Evolutionary conservation across 352 stramenopile species (phyloP), one percentile per base, ranked within the genome.

Genomic region (Saprolegnia parasitica): DNA sequence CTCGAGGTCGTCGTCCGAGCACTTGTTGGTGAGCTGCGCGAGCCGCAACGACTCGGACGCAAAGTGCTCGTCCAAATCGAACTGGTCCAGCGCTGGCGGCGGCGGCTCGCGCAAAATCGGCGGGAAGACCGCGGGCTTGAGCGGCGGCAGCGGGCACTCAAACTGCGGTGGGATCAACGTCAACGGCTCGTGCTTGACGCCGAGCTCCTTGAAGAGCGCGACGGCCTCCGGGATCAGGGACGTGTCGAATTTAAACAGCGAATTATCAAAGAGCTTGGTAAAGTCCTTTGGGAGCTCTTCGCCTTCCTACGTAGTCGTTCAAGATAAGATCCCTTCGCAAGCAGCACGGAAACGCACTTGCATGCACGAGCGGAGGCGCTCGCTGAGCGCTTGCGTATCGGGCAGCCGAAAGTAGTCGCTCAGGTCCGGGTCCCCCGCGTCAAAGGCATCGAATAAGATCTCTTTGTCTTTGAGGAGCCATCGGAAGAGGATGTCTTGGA

Each of bases 21-120:
- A 98, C 80, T 98, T 98, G 79, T 98, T 98, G 11, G 91, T 98
- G 54, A 99, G 89, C 75, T 98, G 91, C 1, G 92, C 92, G 39
- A 99, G 81, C 18, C 94, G 88, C 45, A 98, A 76, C 18, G 83
- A 85, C 68, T 97, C 88, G 71, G 88, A 96, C 15, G 94, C 93
- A 73, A 98, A 98, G 74, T 98, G 93, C 74, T 98, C 96, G 74
- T 99, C 96, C 20, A 99, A 81, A 82, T 98, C 93, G 72, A 98
- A 98, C 68, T 98, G 91, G 65, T 99, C 96, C 32, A 99, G 76
- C 40, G 91, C 90, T 6, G 96, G 95, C 10, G 91, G 81, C 26
- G 89, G 90, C 11, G 81, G 87, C 63, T 98, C 91, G 20, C 89
- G 86, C 56, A 98, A 78, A 24, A 88, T 87, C 21, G 96, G 96